Evolutionary conservation across 2,329 filamentous ascomycete species (phyloP), one percentile per base, ranked within the genome.

Genomic region (Colletotrichum limetticola): DNA sequence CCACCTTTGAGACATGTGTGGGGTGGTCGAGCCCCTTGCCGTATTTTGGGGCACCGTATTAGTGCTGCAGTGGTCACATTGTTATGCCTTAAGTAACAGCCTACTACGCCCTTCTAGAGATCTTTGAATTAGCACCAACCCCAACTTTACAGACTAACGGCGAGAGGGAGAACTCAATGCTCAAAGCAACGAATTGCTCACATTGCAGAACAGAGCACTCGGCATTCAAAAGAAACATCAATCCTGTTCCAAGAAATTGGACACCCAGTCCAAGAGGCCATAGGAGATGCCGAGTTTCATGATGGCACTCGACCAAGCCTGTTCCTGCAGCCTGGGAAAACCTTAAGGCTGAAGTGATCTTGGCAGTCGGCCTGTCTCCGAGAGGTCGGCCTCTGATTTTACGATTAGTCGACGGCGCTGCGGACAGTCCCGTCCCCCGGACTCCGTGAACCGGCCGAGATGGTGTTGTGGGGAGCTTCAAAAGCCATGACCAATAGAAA

Each of bases 291-390:
- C 19, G 19, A 49, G 42, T 49, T 19, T 19, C 42, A 49, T 49
- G 42, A 49, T 49, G 42, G 42, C 42, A n/a, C 42, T 49, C 19
- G 6, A 6, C 1, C 42, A 12, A 1, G 49, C 28, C 28, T 64
- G 42, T 26, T 37, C 14, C 28, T 19, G 16, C 46, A 28, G 7
- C 24, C 7, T 14, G n/a, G 32, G 11, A 42, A 57, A 46, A 24
- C 30, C n/a, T 65, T 16, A 14, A 35, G 28, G 14, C 32, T 22
- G 32, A 24, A 22, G 37, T 16, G 42, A 30, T 16, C 52, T 42
- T 65, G 62, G 62, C 52, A 57, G 16, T 24, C 52, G 16, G 32
- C 62, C 56, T 56, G 8, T 57, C 62, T 32, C 32, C 62, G 30
- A 65, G 30, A 42, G 22, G 52, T 19, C 52, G 22, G 62, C 62